Conservation (phyloP, 83 land plant genomes). For the Diphasiastrum complanatum region DNA sequence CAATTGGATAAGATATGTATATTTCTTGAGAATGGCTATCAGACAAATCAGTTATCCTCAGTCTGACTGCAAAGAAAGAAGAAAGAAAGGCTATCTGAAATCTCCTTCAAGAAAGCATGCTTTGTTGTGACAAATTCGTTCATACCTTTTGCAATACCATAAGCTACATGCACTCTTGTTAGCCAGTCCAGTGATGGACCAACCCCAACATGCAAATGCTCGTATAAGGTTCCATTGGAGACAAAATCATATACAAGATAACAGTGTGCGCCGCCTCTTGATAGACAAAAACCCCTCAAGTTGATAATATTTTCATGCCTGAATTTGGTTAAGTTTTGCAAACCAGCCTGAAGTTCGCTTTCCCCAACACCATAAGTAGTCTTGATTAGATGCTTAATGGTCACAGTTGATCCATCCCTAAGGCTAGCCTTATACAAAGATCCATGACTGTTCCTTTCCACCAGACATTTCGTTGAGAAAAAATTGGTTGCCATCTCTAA, state of each 20-base stretch:
- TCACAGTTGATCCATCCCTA: slow-evolving; percentile 74
- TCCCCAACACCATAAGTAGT: slow-evolving; percentile 60
- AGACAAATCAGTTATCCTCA: too few species aligned
- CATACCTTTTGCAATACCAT: slow-evolving; percentile 79
- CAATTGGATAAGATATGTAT: too few species aligned
- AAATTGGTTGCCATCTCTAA: slow-evolving; percentile 77
- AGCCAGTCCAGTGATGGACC: slow-evolving; percentile 58
- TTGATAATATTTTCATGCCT: slow-evolving; percentile 66
- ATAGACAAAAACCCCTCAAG: slow-evolving; percentile 77
- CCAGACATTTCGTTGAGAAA: slow-evolving; percentile 69
- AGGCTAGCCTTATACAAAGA: slow-evolving; percentile 63
- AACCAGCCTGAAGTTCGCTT: slow-evolving; percentile 45
- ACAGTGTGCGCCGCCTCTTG: slow-evolving; percentile 73
- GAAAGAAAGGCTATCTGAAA: too few species aligned
- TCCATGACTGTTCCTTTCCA: slow-evolving; percentile 56
- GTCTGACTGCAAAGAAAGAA: too few species aligned
- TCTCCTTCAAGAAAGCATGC: too few species aligned
- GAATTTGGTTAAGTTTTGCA: slow-evolving; percentile 47
- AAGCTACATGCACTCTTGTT: slow-evolving; percentile 53
- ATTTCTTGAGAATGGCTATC: too few species aligned
- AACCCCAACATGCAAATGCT: slow-evolving; percentile 51
- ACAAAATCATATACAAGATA: slow-evolving; percentile 77
- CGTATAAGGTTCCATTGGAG: slow-evolving; percentile 56
- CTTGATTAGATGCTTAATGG: slow-evolving; percentile 53
- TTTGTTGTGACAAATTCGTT: too few species aligned